Conservation (phyloP, 352 stramenopile species). For the Phytophthora fragariae region DNA sequence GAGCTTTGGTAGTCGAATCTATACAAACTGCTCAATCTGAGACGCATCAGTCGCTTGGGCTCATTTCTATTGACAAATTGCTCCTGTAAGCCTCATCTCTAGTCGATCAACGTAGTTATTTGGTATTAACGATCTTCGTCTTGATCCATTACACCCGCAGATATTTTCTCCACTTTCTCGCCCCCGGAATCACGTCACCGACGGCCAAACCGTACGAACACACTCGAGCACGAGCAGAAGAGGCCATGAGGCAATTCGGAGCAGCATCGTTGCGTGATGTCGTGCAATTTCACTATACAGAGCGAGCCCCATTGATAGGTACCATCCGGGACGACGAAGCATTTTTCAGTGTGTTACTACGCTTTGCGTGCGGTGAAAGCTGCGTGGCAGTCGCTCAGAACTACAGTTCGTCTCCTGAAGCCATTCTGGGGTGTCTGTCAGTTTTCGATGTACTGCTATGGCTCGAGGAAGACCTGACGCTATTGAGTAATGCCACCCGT, state of each 20-base stretch:
- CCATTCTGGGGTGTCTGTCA: slow-evolving; percentile 52
- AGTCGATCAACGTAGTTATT: not conserved
- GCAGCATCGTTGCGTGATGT: slow-evolving; percentile 42
- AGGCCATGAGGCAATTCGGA: slow-evolving; percentile 47
- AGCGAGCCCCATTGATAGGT: slow-evolving; percentile 39
- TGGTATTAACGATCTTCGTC: not conserved
- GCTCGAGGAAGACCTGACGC: slow-evolving; percentile 61
- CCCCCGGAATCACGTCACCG: slow-evolving; percentile 21
- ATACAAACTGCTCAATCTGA: slow-evolving; percentile 7
- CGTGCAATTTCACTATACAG: slow-evolving; percentile 36
- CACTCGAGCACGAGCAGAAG: slow-evolving; percentile 49
- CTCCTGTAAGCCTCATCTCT: slow-evolving; percentile 40
- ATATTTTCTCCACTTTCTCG: slow-evolving; percentile 46
- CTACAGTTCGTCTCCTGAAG: slow-evolving; percentile 18
- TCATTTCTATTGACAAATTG: slow-evolving; percentile 53
- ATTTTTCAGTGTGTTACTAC: slow-evolving; percentile 66
- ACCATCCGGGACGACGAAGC: slow-evolving; percentile 50
- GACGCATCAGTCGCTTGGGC: slow-evolving; percentile 29
- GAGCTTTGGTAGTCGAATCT: slow-evolving; percentile 35
- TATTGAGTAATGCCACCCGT: slow-evolving; percentile 48
- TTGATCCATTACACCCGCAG: slow-evolving; percentile 12
- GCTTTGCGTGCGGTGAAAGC: slow-evolving; percentile 54
- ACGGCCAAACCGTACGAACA: slow-evolving; percentile 45
- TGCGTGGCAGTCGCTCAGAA: slow-evolving; percentile 52
- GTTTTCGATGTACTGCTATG: slow-evolving; percentile 59